Base-by-base conservation (phyloP, 140 eudicot species). In the Senecio squalidus region DNA sequence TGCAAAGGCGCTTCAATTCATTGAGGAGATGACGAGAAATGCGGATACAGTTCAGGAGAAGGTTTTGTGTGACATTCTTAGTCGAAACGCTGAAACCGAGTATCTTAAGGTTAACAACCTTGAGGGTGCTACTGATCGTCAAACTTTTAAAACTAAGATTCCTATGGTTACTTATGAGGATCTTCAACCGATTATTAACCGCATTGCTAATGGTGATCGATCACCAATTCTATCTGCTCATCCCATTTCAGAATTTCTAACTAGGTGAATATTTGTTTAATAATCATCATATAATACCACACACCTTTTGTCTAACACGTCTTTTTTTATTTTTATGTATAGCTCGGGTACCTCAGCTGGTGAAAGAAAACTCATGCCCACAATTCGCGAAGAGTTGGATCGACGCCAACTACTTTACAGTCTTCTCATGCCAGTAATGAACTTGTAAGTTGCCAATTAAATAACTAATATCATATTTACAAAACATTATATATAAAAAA, bases 341-440 rank as follows among this genome's bases (percentile, higher is more conserved):
- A 86, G 96, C 63, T 87, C 96, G 44, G 96, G 96, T 9, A 87
- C 96, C n/a, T 87, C 96, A 14, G 96, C 96, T 10, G 96, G 96
- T 22, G 96, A 87, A 38, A 69, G 96, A 46, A 87, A 87, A 28
- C 82, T 87, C 6, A 87, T 87, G 93, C 96, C 96, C 9, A 83
- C 96, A 9, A 87, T 87, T 57, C 59, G 75, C 11, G 96, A 87
- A 70, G 96, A 87, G 75, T 64, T 87, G 60, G 93, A 83, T 73
- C 89, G 96, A 39, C 93, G 96, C 29, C 96, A 87, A 61, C 69
- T 80, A 16, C 76, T 87, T 20, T 87, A 87, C 82, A 87, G 96
- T 51, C 93, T 87, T 70, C 96, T 87, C 50, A 80, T 80, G 93
- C 93, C 96, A 44, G 96, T 87, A 31, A 87, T 87, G 96, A 87